These are phyloP conservation scores for Colletotrichum zoysiae DNA, from an alignment of 2,329 filamentous ascomycete genomes.

Conservation along the genomic window DNA sequence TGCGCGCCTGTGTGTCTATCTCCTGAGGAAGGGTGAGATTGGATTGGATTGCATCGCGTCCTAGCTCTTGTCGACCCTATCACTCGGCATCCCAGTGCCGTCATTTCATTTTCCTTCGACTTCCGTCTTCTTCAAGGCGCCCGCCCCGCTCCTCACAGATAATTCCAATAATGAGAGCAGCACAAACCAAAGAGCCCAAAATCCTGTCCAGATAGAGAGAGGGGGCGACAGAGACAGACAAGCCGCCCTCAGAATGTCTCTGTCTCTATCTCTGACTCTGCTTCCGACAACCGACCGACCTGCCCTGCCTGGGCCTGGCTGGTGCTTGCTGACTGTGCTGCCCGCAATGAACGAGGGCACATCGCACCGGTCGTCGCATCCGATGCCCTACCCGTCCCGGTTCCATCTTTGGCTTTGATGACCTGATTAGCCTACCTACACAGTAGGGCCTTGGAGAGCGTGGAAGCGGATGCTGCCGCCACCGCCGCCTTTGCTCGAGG, in stretches of 20 bases:
- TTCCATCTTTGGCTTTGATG: neutral
- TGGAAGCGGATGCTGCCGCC: conserved; percentile 34
- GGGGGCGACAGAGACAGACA: too few species aligned
- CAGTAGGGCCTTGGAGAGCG: neutral
- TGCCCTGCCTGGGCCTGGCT: neutral
- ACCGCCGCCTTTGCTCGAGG: conserved; percentile 23
- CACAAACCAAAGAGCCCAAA: conserved; percentile 5
- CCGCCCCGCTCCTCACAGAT: neutral
- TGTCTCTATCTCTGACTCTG: too few species aligned
- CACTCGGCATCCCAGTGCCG: conserved; percentile 35
- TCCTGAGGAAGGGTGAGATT: conserved; percentile 14
- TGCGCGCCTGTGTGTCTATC: neutral
- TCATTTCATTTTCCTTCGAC: conserved; percentile 25
- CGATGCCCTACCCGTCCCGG: neutral
- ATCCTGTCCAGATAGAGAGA: conserved; percentile 14
- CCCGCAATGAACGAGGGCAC: neutral
- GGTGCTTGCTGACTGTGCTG: neutral
- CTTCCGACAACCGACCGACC: neutral
- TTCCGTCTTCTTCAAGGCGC: conserved; percentile 1
- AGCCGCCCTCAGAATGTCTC: too few species aligned
- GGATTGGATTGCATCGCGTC: conserved; percentile 18
- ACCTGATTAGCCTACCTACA: neutral
- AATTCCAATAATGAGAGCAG: conserved; percentile 3
- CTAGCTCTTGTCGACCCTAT: conserved; percentile 21
- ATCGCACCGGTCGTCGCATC: neutral